Evolutionary conservation across 306 rosid species (phyloP).

Genomic region (Crataegus laevigata): DNA sequence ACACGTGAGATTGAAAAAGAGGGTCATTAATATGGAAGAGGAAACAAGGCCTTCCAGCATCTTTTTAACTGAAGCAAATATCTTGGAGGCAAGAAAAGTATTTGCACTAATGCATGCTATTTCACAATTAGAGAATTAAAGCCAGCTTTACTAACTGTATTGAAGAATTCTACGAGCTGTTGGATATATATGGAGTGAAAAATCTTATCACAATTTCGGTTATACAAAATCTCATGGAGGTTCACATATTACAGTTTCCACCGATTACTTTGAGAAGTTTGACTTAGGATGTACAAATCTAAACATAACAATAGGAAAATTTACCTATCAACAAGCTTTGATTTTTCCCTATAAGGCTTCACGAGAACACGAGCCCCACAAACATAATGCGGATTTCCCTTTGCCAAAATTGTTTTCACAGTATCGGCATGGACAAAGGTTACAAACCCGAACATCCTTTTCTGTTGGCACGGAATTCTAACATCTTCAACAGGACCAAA

Average conservation of each 20-base stretch:
- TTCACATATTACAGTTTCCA: background rate
- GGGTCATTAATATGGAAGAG: background rate
- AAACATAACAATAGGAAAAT: background rate
- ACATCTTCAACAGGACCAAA: conserved; percentile 84
- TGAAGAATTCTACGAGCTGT: too few relatives aligned
- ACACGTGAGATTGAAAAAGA: background rate
- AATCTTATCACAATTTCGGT: too few relatives aligned
- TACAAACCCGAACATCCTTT: conserved; percentile 89
- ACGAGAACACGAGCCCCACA: conserved; percentile 74
- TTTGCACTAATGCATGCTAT: background rate
- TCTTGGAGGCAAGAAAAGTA: background rate
- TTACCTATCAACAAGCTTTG: conserved; percentile 58
- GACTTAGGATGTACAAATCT: background rate
- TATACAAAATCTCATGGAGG: background rate
- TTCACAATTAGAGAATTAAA: too few relatives aligned
- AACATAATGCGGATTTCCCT: conserved; percentile 67
- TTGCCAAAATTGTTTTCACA: conserved; percentile 54
- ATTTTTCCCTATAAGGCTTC: conserved; percentile 77
- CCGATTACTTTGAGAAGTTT: background rate
- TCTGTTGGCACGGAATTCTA: conserved; percentile 73
- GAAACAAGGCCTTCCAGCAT: background rate
- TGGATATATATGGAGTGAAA: too few relatives aligned
- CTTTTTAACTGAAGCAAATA: background rate
- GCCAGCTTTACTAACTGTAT: background rate
- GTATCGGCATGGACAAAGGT: conserved; percentile 61